phyloP scores from a whole-genome alignment of 2,329 filamentous ascomycete species.

The Nemania diffusa region DNA sequence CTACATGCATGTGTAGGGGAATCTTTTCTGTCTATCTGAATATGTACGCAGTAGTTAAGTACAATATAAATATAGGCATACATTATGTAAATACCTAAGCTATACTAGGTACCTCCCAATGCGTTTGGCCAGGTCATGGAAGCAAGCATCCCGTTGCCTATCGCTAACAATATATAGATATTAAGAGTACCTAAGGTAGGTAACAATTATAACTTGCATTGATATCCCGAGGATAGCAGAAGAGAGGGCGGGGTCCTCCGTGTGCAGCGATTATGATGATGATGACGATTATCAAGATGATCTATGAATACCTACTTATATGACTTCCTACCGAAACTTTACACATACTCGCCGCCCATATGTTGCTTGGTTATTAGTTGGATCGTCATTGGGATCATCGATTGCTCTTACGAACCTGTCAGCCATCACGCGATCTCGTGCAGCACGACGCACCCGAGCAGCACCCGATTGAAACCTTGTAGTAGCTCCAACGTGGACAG shows the following conservation, averaged over 20 bases:
- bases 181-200: no score
- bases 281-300: no score
- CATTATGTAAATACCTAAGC: no score
- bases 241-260: neutral
- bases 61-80: no score
- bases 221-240: neutral
- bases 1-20: no score
- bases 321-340: neutral
- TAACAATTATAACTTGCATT: neutral
- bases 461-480: constrained; percentile 38
- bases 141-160: no score
- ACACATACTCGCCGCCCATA: neutral
- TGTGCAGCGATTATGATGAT: neutral
- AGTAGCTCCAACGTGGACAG: constrained; percentile 14
- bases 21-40: no score
- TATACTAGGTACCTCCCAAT: neutral
- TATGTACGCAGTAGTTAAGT: no score
- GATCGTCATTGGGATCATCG: constrained; percentile 31
- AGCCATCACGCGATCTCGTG: constrained; percentile 45
- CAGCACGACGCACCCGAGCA: constrained; percentile 42
- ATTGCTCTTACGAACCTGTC: constrained; percentile 30
- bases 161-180: neutral
- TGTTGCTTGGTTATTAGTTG: neutral
- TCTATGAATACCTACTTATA: neutral
- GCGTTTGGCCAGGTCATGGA: no score